These are phyloP conservation scores for Brachypodium distachyon DNA, from an alignment of 202 grass and related monocot species.

Conservation along the genomic window DNA sequence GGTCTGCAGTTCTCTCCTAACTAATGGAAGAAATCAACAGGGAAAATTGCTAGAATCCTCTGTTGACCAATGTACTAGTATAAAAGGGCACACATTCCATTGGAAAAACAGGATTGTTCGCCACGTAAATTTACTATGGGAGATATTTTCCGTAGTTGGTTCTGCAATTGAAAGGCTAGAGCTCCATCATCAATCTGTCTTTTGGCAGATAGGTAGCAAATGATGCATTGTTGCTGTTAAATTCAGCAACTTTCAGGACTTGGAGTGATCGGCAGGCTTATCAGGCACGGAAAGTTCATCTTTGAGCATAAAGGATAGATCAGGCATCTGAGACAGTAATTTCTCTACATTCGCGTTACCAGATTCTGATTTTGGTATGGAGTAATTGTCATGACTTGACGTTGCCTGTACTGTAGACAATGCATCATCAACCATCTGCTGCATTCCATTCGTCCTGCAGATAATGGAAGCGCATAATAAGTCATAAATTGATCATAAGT, in stretches of 20 bases:
- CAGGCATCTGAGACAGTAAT: conserved; percentile 58
- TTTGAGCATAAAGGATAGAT: conserved; percentile 87
- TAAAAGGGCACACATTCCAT: not conserved
- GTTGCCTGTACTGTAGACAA: conserved; percentile 24
- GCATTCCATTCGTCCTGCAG: conserved; percentile 36
- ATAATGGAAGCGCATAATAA: not conserved
- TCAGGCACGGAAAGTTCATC: conserved; percentile 73
- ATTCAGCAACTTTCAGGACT: conserved; percentile 19
- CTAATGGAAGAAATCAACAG: not conserved
- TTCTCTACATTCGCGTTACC: conserved; percentile 38
- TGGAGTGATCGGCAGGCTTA: conserved; percentile 23
- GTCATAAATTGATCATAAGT: not conserved
- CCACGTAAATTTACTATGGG: not conserved
- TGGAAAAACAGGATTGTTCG: not conserved
- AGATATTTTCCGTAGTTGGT: not conserved
- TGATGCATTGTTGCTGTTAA: not conserved
- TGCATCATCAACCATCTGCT: conserved; percentile 26
- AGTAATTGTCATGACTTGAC: conserved; percentile 9
- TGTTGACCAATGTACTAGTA: not conserved
- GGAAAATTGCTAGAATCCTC: conserved; percentile 8
- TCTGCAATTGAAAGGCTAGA: not conserved
- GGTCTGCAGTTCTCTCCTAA: not conserved
- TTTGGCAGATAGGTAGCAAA: not conserved
- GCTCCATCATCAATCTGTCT: not conserved
- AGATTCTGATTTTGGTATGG: conserved; percentile 27